Evolutionary conservation across 805 yeast genomes (phyloP).

Genomic region (Nakazawaea wyomingensis): DNA sequence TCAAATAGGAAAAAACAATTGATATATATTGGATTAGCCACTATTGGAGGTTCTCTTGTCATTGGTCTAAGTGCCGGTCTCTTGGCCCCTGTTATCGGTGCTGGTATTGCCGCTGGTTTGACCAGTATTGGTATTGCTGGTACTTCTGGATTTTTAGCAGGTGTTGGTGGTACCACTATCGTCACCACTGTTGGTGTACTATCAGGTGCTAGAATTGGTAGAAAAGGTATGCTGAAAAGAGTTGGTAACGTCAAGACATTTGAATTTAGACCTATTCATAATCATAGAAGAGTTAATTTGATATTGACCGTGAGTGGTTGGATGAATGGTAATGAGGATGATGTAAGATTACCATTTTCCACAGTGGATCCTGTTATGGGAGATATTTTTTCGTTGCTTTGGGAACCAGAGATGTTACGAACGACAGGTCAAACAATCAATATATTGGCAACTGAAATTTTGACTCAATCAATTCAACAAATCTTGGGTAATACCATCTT

Average conservation of each 20-base stretch:
- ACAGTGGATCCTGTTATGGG: slow-evolving; percentile 99
- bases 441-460: slow-evolving; percentile 88
- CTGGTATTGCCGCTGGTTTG: slow-evolving; percentile 95
- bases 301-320: slow-evolving; percentile 93
- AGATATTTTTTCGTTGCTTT: slow-evolving; percentile 80
- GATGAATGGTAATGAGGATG: slow-evolving; percentile 95
- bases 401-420: slow-evolving; percentile 98
- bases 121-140: slow-evolving; percentile 94
- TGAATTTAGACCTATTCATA: slow-evolving; percentile 89
- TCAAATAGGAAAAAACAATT: slow-evolving; percentile 60
- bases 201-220: slow-evolving; percentile 86
- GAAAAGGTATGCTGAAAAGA: slow-evolving; percentile 76
- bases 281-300: slow-evolving; percentile 81
- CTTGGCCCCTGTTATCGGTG: slow-evolving; percentile 96
- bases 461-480: slow-evolving; percentile 92
- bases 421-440: slow-evolving; percentile 95
- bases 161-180: slow-evolving; percentile 93
- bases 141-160: slow-evolving; percentile 89
- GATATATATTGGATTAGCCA: slow-evolving; percentile 90
- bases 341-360: slow-evolving; percentile 91
- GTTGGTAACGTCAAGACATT: slow-evolving; percentile 91
- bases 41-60: slow-evolving; percentile 92
- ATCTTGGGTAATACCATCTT: slow-evolving; percentile 87
- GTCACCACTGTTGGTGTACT: slow-evolving; percentile 91
- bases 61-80: slow-evolving; percentile 94